Base-by-base conservation (phyloP, 768 basidiomycete species). In the Naganishia randhawae region DNA sequence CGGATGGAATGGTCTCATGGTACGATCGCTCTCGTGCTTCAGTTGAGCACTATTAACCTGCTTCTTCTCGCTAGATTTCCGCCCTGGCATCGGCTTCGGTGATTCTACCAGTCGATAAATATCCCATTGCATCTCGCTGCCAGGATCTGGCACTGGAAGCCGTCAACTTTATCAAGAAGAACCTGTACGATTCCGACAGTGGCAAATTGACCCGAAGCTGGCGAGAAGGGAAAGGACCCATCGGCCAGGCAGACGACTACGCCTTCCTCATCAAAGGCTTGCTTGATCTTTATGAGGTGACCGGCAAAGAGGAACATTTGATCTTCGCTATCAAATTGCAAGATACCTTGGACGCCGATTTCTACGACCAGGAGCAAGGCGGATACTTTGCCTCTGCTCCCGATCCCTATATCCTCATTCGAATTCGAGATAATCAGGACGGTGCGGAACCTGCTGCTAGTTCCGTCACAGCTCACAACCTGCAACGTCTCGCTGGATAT, bases 1-100 rank as follows among this genome's bases (percentile, higher is more conserved):
- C 10, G 71, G 77, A 10, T 83, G 82, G 82, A 82, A 83, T 65
- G 82, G 82, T 1, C 74, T 82, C 3, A 82, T 83, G 82, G 80
- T 81, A 53, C 50, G 71, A 52, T 54, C 17, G 37, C 35, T 14
- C 3, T 37, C 50, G n/a, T 2, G 39, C 31, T 17, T 6, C 37
- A 8, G 13, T 1, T 35, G 11, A 2, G 27, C n/a, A 19, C 22
- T 16, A n/a, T 22, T 63, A 16, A 35, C 54, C 27, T 27, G 51
- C 41, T 50, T 31, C 6, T 8, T 29, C 16, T 25, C 39, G 48
- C 16, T 50, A 77, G 74, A 67, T 77, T 16, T 71, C 73, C 11
- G 71, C 70, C 2, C 64, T 79, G 16, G 71, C 75, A 10, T 69
- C 72, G 64, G 75, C 73, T 19, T 62, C 72, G 14, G 41, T 50